Conservation (phyloP, 177 flowering plant species). For the Vitis hybrid region DNA sequence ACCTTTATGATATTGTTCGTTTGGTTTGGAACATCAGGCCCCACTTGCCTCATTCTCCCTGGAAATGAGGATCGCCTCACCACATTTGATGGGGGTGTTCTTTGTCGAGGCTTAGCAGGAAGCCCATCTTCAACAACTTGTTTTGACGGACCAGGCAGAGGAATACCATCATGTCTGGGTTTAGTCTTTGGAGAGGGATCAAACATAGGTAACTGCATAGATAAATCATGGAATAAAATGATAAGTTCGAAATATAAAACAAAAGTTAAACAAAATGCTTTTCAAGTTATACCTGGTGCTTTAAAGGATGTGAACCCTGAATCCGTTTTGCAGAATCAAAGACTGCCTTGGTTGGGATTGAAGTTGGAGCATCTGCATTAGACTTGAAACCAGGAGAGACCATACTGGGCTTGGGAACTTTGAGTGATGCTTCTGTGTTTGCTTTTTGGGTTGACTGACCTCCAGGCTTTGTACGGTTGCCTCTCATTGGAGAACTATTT, state of each 20-base stretch:
- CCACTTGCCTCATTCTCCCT: conserved; percentile 42
- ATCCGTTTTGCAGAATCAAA: conserved; percentile 50
- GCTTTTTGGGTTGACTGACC: conserved; percentile 41
- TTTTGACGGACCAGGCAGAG: conserved; percentile 51
- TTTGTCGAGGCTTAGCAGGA: conserved; percentile 47
- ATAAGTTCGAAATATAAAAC: too few species aligned
- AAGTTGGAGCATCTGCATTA: conserved; percentile 38
- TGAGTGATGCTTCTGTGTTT: conserved; percentile 52
- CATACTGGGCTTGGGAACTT: conserved; percentile 48
- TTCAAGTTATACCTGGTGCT: conserved; percentile 59
- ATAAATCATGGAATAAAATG: background rate
- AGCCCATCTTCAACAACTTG: conserved; percentile 56
- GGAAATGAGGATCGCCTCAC: conserved; percentile 53
- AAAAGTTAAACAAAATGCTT: too few species aligned
- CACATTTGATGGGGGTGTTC: conserved; percentile 54
- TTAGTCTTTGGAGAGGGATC: conserved; percentile 69
- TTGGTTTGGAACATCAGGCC: conserved; percentile 33
- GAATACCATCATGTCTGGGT: conserved; percentile 60
- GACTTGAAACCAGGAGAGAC: conserved; percentile 42
- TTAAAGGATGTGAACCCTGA: conserved; percentile 44
- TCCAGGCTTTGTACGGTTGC: conserved; percentile 47
- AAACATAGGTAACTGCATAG: conserved; percentile 49
- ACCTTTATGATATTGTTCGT: conserved; percentile 22
- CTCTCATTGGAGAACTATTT: conserved; percentile 80
- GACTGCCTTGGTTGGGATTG: conserved; percentile 37